Conservation (phyloP, 768 basidiomycete genomes). For the Cystobasidium ongulense region DNA sequence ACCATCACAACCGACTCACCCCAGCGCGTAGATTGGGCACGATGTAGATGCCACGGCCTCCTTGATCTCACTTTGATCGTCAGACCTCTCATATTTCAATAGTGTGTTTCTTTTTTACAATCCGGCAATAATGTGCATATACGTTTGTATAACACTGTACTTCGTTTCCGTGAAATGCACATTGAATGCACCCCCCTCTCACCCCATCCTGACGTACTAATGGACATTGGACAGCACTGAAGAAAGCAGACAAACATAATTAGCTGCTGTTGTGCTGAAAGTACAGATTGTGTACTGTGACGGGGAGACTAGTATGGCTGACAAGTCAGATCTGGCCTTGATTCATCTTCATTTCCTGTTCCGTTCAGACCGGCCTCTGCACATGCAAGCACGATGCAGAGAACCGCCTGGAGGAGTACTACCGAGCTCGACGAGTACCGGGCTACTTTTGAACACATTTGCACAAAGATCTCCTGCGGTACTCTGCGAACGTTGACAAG, state of each 20-base stretch:
- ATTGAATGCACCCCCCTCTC: not conserved
- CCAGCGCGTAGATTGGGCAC: not conserved
- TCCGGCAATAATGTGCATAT: too few species aligned
- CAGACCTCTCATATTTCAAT: too few species aligned
- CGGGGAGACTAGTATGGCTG: too few species aligned
- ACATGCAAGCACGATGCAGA: not conserved
- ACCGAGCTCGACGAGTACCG: not conserved
- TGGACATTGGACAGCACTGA: too few species aligned
- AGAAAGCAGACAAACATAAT: too few species aligned
- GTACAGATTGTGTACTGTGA: not conserved
- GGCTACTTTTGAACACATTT: not conserved
- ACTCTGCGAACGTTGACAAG: not conserved
- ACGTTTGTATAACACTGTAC: not conserved
- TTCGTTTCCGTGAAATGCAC: not conserved
- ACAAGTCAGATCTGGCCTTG: not conserved
- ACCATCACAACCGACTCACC: not conserved
- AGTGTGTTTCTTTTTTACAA: too few species aligned
- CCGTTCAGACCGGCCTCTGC: not conserved
- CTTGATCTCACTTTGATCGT: too few species aligned
- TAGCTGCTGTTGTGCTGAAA: not conserved
- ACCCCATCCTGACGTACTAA: too few species aligned
- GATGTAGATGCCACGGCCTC: too few species aligned
- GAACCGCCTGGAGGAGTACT: not conserved
- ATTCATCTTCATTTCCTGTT: not conserved
- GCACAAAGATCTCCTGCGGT: not conserved